Conservation (phyloP, 176 grass and related monocot species). For the Oryza glumipatula region DNA sequence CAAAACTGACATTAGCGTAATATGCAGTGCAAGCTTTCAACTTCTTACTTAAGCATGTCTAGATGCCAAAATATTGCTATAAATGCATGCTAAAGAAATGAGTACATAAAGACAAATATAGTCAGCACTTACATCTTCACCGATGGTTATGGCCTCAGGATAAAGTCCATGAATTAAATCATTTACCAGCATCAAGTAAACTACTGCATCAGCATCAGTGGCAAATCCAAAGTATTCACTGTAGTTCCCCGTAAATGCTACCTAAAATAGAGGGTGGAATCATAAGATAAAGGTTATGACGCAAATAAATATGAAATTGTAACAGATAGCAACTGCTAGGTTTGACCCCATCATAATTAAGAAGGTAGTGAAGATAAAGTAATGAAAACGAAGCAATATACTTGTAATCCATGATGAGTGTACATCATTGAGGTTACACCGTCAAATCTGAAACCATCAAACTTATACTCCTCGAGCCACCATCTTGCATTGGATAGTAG, state of each 20-base stretch:
- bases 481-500: slow-evolving; percentile 94
- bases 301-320: slow-evolving; percentile 13
- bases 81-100: slow-evolving; percentile 32
- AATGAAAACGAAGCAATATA: slow-evolving; percentile 39
- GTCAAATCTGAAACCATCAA: slow-evolving; percentile 94
- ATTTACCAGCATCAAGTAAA: slow-evolving; percentile 94
- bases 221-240: slow-evolving; percentile 91
- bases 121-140: slow-evolving; percentile 81
- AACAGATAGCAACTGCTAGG: not conserved
- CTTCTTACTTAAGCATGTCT: not conserved
- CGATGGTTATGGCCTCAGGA: slow-evolving; percentile 73
- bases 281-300: slow-evolving; percentile 10
- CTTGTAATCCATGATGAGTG: slow-evolving; percentile 86
- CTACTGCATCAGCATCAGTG: slow-evolving; percentile 83
- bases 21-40: not conserved
- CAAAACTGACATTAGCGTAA: not conserved
- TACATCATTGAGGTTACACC: slow-evolving; percentile 99
- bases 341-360: slow-evolving; percentile 26
- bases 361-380: slow-evolving; percentile 2
- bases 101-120: slow-evolving; percentile 26
- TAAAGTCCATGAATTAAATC: slow-evolving; percentile 89
- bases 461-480: slow-evolving; percentile 97
- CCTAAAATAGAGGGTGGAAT: slow-evolving; percentile 48
- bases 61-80: slow-evolving; percentile 7
- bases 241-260: slow-evolving; percentile 84